phyloP scores from a whole-genome alignment of 2,329 filamentous ascomycete species.

The Didymella pinodella region DNA sequence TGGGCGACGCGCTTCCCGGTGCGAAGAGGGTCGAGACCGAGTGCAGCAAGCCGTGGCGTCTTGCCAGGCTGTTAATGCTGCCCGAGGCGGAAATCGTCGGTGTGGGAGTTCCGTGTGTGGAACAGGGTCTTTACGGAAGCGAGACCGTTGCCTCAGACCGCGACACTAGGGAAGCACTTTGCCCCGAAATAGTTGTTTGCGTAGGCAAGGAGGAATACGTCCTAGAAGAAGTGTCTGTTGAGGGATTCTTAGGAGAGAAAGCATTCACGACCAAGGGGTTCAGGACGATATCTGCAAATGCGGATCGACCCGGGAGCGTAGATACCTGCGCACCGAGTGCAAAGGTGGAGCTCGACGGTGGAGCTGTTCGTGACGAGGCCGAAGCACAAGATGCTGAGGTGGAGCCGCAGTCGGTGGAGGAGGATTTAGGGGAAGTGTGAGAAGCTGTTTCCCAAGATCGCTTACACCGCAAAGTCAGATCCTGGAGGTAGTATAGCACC shows the following conservation, averaged over 20 bases:
- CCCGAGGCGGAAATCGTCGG: conserved; percentile 25
- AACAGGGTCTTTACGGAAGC: conserved; percentile 19
- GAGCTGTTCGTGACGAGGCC: not conserved
- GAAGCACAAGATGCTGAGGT: conserved; percentile 6
- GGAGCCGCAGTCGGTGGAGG: conserved; percentile 2
- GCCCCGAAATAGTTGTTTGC: conserved; percentile 11
- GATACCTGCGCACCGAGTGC: not conserved
- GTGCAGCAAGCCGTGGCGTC: conserved; percentile 18
- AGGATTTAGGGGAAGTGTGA: conserved; percentile 1
- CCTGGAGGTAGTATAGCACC: conserved; percentile 8
- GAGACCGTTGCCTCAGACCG: conserved; percentile 24
- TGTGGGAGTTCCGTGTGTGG: conserved; percentile 24
- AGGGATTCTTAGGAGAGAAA: not conserved
- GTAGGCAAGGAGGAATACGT: conserved; percentile 8
- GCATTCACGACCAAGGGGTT: not conserved
- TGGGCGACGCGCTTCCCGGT: conserved; percentile 21
- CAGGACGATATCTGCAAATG: not conserved
- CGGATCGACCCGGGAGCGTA: not conserved
- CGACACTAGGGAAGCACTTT: conserved; percentile 18
- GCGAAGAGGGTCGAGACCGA: conserved; percentile 20
- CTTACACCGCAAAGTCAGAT: conserved; percentile 1
- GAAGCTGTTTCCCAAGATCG: not conserved
- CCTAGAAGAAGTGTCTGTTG: not conserved
- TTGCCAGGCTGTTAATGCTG: conserved; percentile 25
- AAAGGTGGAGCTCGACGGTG: conserved; percentile 3